Evolutionary conservation across 2,329 filamentous ascomycete species (phyloP).

Genomic region (Cyphellophora europaea): DNA sequence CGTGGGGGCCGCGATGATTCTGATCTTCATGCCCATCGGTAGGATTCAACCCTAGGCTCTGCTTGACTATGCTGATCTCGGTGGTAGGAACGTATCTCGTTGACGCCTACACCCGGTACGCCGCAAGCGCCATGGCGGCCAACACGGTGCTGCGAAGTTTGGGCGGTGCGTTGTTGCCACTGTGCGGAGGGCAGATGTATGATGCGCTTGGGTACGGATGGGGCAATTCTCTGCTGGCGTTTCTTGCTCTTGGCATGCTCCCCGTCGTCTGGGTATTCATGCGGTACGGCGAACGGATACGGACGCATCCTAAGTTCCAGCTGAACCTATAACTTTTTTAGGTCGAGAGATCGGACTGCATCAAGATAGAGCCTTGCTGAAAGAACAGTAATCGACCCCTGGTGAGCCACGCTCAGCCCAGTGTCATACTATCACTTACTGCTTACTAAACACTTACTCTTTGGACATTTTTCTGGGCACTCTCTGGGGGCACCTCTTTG

Average conservation of each 20-base stretch:
- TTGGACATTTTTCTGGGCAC: too few relatives aligned
- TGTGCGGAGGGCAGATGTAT: constrained; percentile 49
- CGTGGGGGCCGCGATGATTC: constrained; percentile 46
- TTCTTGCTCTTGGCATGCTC: constrained; percentile 44
- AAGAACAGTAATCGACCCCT: too few relatives aligned
- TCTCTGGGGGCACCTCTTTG: too few relatives aligned
- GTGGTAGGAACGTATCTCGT: constrained; percentile 56
- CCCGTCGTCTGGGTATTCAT: constrained; percentile 28
- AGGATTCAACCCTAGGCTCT: too few relatives aligned
- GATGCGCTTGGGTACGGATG: constrained; percentile 36
- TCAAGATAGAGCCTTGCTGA: too few relatives aligned
- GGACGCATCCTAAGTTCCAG: constrained; percentile 23
- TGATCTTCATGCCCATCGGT: constrained; percentile 33
- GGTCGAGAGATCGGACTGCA: too few relatives aligned
- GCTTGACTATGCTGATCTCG: too few relatives aligned
- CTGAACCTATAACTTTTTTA: constrained; percentile 20
- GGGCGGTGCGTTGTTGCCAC: constrained; percentile 49
- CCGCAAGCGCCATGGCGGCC: constrained; percentile 43
- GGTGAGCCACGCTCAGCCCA: too few relatives aligned
- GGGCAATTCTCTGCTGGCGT: constrained; percentile 47
- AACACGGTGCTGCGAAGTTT: constrained; percentile 47
- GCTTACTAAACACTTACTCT: too few relatives aligned
- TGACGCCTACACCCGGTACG: constrained; percentile 41
- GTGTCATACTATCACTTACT: too few relatives aligned
- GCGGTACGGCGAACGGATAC: constrained; percentile 25